Evolutionary conservation across 495 filamentous ascomycete genomes (phyloP).

Genomic region (Thozetella sp.): DNA sequence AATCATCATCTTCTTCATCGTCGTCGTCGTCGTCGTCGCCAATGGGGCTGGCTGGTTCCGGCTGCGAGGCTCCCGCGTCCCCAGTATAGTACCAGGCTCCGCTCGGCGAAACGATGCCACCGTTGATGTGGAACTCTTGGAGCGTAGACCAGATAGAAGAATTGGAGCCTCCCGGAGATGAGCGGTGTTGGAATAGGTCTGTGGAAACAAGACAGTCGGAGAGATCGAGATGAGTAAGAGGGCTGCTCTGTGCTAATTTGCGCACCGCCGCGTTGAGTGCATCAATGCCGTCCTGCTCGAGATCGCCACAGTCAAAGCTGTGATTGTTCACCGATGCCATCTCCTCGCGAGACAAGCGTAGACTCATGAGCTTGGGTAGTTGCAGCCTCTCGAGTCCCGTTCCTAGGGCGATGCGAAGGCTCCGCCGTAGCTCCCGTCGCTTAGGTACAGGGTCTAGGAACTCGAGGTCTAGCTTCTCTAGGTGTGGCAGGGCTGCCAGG

Average conservation of each 20-base stretch:
- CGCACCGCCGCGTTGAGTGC: not conserved
- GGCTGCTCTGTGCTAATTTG: not conserved
- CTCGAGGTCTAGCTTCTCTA: not conserved
- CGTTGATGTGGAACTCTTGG: not conserved
- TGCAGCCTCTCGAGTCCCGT: not conserved
- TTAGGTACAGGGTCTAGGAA: not conserved
- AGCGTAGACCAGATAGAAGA: not conserved
- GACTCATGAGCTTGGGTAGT: not conserved
- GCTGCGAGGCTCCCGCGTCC: not conserved
- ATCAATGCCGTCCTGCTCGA: not conserved
- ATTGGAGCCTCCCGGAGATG: not conserved
- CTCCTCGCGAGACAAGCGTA: no score
- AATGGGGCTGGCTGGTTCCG: not conserved
- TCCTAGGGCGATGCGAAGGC: not conserved
- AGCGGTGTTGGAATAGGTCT: not conserved
- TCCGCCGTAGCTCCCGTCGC: not conserved
- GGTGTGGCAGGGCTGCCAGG: not conserved
- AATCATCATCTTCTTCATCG: not conserved
- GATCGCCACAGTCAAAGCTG: not conserved
- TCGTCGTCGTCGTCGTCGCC: not conserved
- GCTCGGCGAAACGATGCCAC: not conserved
- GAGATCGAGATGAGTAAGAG: not conserved
- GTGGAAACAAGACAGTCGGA: not conserved
- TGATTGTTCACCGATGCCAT: not conserved
- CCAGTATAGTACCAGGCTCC: not conserved